Base-by-base conservation (phyloP, 2,329 filamentous ascomycete species). In the Botrytis pseudocinerea region DNA sequence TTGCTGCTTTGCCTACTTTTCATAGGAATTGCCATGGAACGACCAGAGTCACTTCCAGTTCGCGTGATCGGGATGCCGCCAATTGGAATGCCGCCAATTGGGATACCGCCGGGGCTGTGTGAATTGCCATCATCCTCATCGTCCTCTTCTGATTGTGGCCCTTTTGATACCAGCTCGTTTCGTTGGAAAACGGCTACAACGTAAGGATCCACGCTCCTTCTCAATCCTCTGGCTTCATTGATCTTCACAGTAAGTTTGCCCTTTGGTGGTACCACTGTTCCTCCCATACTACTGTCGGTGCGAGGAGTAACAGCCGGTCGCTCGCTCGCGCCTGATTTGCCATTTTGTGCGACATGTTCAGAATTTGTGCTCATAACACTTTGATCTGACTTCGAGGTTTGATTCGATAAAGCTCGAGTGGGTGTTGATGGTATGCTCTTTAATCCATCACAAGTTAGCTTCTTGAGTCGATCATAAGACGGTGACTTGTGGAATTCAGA, bases 181-280 rank as follows among this genome's bases (percentile, higher is more conserved):
- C 94, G 93, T 82, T 99, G 96, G 80, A 98, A 99, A 40, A 98
- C 95, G 74, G 93, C 97, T 18, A 99, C 94, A 70, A 98, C 93
- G 79, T 99, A 99, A 1, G 96, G 96, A 79, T 98, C 93, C 74
- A 91, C 90, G 80, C 94, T 94, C 73, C 91, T 93, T 74, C 92
- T 89, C 70, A 99, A 84, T 16, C 93, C 93, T 79, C 94, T 89
- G 65, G 92, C 96, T 82, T 98, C 94, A 69, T 91, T 87, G 71
- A 99, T 96, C 81, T 93, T 94, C 78, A 99, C 93, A 48, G 91
- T 93, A 73, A 99, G 86, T 82, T 96, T 97, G 73, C 96, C 96
- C 82, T 93, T 95, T 35, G 93, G 87, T 35, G 90, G 85, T 16
- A 91, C 90, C 8, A 92, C 89, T 40, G 92, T 89, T 10, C 90